Evolutionary conservation across 1,139 yeast species (phyloP), one percentile per base, ranked within the genome.

Genomic region (Saccharomyces hybrid): DNA sequence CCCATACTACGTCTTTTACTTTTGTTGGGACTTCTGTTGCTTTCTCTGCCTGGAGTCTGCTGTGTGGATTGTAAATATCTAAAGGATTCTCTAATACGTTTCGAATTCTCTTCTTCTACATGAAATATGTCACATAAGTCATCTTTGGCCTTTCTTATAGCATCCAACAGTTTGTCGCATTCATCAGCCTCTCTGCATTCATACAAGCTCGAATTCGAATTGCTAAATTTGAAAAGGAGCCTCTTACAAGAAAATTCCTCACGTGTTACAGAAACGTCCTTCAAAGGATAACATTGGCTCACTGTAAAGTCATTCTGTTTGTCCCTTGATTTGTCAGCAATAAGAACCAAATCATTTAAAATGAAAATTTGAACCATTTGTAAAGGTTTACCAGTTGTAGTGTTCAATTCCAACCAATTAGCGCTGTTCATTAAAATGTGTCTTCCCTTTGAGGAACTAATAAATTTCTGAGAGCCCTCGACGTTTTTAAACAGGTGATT

Each of bases 371-470:
- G 95, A 1, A 86, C 84, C 2, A 90, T 84, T 63, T 87, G 84
- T 48, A 86, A 76, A 1, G 90, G 84, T 66, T 88, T 87, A 83
- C 91, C 84, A 19, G 96, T 90, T 0, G 95, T 93, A 1, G 87
- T 82, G 65, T 90, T 90, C 56, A 91, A 75, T 69, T 91, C 97
- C 58, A 79, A 81, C 97, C 97, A 91, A 52, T 93, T 80, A 1
- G 86, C 85, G 69, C 90, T 84, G 63, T 89, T 95, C 8, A 84
- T 80, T 29, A 89, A 74, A 2, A 91, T 81, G 67, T 90, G 97
- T 53, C 97, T 78, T 2, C 95, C 95, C 0, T 95, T 88, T 5
- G 80, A 71, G 1, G 89, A 82, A 27, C 90, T 88, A 50, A 91
- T 75, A 60, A 80, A 82, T 66, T 88, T 88, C 59, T 89, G 91